Evolutionary conservation across 192 early-diverging fungal species (phyloP), one percentile per base, ranked within the genome.

Genomic region (Rhizoclosmatium globosum): DNA sequence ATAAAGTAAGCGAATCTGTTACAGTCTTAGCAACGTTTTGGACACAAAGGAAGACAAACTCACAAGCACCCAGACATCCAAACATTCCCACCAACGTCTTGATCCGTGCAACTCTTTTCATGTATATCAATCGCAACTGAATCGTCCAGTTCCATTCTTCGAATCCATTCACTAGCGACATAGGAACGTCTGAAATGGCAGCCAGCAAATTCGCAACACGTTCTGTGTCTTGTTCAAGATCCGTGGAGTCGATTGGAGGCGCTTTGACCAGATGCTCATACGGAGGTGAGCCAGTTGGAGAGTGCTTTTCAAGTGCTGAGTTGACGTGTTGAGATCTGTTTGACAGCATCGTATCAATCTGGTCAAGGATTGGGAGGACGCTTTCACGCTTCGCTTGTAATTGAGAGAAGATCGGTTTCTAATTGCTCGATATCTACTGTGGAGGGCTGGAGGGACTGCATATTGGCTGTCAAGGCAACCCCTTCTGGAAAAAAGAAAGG

Each of bases 211-310:
- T 53, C 9, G 50, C 6, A 53, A 53, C 50, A 13, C 50, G 6
- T 53, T 53, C 50, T 7, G 17, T 17, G 15, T 68, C 67, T 17
- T 17, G 15, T 2, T 43, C 31, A 11, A 23, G 23, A 11, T 42
- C 67, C 0, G 21, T 21, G 0, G 21, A 64, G 21, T 38, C 61
- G 61, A 64, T 0, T 38, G 61, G 61, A n/a, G 61, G 4, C 21
- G 61, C 61, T 64, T 64, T n/a, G n/a, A 9, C 61, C 61, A 64
- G 7, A 39, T 6, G 39, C n/a, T 64, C 61, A 64, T 39, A 64
- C 21, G 61, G 61, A 64, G 4, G 61, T 64, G 15, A 64, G 21
- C 61, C 61, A 64, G 4, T 64, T 7, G 6, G 61, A 53, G 9
- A 53, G 50, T 53, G 50, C 50, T 17, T 53, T 17, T 53, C 50